Evolutionary conservation across 2,329 filamentous ascomycete species (phyloP).

Genomic region (Lecanosticta acicola): DNA sequence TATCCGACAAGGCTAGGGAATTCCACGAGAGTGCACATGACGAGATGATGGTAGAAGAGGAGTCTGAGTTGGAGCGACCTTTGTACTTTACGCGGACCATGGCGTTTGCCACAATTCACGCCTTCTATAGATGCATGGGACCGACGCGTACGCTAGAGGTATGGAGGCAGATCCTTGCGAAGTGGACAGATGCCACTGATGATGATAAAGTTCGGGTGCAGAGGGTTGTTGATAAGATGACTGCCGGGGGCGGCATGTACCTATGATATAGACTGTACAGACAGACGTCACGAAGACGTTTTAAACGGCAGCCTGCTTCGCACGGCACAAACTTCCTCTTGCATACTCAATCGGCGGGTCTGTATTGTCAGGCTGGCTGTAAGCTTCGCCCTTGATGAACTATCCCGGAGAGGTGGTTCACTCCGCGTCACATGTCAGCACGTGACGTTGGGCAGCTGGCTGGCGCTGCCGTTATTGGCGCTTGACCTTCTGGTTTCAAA

Average conservation of each 20-base stretch:
- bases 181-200: slow-evolving; percentile 35
- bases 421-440: too few species aligned
- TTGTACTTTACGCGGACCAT: slow-evolving; percentile 45
- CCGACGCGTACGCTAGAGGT: slow-evolving; percentile 49
- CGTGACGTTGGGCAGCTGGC: too few species aligned
- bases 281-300: neutral
- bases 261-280: neutral
- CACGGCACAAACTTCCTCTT: too few species aligned
- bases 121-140: slow-evolving; percentile 57
- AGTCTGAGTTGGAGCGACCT: slow-evolving; percentile 20
- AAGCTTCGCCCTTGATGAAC: too few species aligned
- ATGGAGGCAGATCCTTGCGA: slow-evolving; percentile 43
- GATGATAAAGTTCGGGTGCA: slow-evolving; percentile 24
- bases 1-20: neutral
- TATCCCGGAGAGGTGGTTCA: too few species aligned
- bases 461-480: too few species aligned
- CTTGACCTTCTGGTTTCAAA: too few species aligned
- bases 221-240: slow-evolving; percentile 9
- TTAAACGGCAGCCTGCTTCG: neutral
- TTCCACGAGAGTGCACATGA: too few species aligned
- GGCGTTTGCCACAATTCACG: slow-evolving; percentile 55
- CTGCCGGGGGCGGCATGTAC: neutral
- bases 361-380: too few species aligned
- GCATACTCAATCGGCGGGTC: too few species aligned
- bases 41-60: neutral